These are phyloP conservation scores for Alternaria sp. DNA, from an alignment of 2,329 filamentous ascomycete species.

Conservation along the genomic window DNA sequence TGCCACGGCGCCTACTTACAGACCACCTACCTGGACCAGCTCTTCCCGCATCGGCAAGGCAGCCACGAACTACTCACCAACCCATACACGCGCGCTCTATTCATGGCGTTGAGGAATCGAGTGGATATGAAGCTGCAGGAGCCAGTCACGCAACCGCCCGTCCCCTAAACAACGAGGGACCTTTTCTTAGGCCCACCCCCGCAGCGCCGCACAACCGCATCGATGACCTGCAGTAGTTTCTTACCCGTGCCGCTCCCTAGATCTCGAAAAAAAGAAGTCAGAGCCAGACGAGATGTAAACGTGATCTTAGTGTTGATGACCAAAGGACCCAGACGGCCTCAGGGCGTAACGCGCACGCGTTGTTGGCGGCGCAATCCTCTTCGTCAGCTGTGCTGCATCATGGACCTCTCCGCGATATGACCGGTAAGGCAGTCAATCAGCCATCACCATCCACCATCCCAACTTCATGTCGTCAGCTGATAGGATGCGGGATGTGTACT, in stretches of 20 bases:
- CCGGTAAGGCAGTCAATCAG: slow-evolving; percentile 1
- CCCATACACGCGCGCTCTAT: slow-evolving; percentile 3
- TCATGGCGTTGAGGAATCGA: slow-evolving; percentile 3
- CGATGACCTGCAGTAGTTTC: slow-evolving; percentile 20
- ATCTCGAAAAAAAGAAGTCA: slow-evolving; percentile 1
- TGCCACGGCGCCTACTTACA: slow-evolving; percentile 20
- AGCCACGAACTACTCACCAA: not conserved
- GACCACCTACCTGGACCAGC: not conserved
- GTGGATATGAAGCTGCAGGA: not conserved
- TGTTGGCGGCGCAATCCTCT: slow-evolving; percentile 21
- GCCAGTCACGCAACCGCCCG: slow-evolving; percentile 15
- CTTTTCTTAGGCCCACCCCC: slow-evolving; percentile 20
- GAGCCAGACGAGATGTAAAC: not conserved
- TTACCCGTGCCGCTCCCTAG: slow-evolving; percentile 15
- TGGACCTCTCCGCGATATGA: not conserved
- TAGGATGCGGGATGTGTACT: slow-evolving; percentile 3
- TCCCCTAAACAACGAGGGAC: slow-evolving; percentile 10
- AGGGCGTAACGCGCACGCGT: slow-evolving; percentile 18
- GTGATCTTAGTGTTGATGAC: not conserved
- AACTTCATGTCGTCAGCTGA: slow-evolving; percentile 16
- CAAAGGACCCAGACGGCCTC: not conserved
- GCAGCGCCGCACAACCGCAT: slow-evolving; percentile 18
- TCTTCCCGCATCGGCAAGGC: slow-evolving; percentile 2
- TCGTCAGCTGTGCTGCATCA: slow-evolving; percentile 6
- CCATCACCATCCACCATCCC: not conserved